These are phyloP conservation scores for Cyberlindnera americana DNA, from an alignment of 805 yeast genomes.

Conservation along the genomic window DNA sequence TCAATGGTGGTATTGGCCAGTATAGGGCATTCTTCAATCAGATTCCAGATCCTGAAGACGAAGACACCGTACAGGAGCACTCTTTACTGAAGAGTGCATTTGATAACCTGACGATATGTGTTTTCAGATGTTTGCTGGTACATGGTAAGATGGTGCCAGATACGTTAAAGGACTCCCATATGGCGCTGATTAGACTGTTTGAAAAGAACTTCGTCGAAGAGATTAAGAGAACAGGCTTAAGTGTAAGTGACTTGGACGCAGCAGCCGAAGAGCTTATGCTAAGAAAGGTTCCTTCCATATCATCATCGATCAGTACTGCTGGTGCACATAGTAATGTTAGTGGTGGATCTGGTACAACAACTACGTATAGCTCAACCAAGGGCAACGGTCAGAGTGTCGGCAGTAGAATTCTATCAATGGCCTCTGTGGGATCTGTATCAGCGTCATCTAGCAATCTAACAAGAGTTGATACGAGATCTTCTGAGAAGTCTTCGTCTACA, in stretches of 20 bases:
- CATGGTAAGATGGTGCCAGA: slow-evolving; percentile 64
- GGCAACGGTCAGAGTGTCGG: slow-evolving; percentile 1
- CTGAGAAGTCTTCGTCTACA: slow-evolving; percentile 25
- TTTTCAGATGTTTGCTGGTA: slow-evolving; percentile 61
- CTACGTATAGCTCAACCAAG: neutral
- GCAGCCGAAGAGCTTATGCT: slow-evolving; percentile 19
- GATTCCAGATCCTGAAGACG: slow-evolving; percentile 27
- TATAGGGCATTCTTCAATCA: slow-evolving; percentile 64
- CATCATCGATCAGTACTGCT: slow-evolving; percentile 12
- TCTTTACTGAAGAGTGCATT: slow-evolving; percentile 42
- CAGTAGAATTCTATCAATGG: slow-evolving; percentile 10
- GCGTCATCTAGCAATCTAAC: slow-evolving; percentile 15
- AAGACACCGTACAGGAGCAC: slow-evolving; percentile 28
- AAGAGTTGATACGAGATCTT: slow-evolving; percentile 28
- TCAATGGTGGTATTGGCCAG: slow-evolving; percentile 88
- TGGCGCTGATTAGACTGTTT: slow-evolving; percentile 58
- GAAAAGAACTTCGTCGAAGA: slow-evolving; percentile 66
- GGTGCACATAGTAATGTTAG: slow-evolving; percentile 2
- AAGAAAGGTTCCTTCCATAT: slow-evolving; percentile 19
- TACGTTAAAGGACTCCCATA: slow-evolving; percentile 58
- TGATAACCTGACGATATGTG: slow-evolving; percentile 61
- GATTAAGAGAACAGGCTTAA: slow-evolving; percentile 38
- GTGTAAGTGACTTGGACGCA: slow-evolving; percentile 25
- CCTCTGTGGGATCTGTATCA: slow-evolving; percentile 9
- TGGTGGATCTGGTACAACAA: neutral